These are phyloP conservation scores for Helianthus tuberosus DNA, from an alignment of 129 eudicot species.

Conservation along the genomic window DNA sequence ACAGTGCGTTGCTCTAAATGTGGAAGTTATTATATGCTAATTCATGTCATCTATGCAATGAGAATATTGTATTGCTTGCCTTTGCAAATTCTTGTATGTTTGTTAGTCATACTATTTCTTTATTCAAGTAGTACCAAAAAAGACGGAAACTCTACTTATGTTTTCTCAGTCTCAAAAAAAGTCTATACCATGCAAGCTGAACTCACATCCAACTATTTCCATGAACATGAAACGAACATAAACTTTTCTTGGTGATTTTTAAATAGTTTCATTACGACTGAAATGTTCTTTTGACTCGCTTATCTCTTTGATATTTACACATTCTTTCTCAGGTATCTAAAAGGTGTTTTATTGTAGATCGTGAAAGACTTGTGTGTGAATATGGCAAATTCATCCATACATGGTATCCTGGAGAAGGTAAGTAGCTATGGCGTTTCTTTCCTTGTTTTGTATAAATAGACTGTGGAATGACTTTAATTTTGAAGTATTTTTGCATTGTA, in stretches of 20 bases:
- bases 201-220: background rate
- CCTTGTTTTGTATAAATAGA: too few species aligned
- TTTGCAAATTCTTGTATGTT: background rate
- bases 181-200: constrained; percentile 2
- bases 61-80: background rate
- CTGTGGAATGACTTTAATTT: too few species aligned
- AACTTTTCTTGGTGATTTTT: background rate
- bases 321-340: background rate
- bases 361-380: constrained; percentile 6
- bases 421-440: background rate
- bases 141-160: background rate
- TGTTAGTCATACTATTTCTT: background rate
- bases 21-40: background rate
- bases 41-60: background rate
- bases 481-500: too few species aligned
- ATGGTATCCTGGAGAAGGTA: constrained; percentile 95
- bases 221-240: background rate
- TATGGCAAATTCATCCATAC: constrained; percentile 83
- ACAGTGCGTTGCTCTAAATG: background rate
- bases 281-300: background rate
- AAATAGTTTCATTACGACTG: background rate
- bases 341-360: constrained; percentile 2
- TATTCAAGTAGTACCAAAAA: background rate
- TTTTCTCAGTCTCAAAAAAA: background rate
- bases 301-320: too few species aligned